These are phyloP conservation scores for Ganoderma multipileum DNA, from an alignment of 1,284 basidiomycete genomes.

Conservation along the genomic window DNA sequence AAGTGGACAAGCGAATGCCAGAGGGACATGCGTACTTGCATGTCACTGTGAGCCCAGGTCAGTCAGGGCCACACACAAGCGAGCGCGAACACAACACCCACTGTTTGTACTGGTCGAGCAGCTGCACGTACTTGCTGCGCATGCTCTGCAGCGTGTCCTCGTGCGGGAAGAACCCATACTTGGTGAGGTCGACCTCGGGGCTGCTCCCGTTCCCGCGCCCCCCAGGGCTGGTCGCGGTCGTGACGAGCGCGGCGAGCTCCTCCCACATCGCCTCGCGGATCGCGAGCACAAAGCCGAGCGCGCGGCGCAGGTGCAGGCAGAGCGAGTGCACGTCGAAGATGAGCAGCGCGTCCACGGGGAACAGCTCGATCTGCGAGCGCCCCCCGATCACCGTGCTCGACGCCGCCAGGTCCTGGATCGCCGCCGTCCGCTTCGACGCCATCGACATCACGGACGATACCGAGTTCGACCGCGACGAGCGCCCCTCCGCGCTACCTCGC, in stretches of 20 bases:
- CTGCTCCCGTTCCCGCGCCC: conserved; percentile 47
- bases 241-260: conserved; percentile 65
- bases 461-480: conserved; percentile 13
- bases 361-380: conserved; percentile 36
- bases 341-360: conserved; percentile 53
- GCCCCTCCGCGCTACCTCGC: background rate
- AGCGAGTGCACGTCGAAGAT: conserved; percentile 63
- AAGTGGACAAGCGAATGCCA: conserved; percentile 69
- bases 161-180: conserved; percentile 58
- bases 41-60: conserved; percentile 55
- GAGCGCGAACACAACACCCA: conserved; percentile 39
- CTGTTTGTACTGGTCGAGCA: conserved; percentile 66
- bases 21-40: conserved; percentile 69
- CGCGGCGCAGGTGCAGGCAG: conserved; percentile 73
- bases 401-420: conserved; percentile 27
- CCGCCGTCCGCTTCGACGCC: conserved; percentile 25
- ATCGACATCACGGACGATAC: conserved; percentile 16
- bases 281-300: conserved; percentile 66
- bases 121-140: conserved; percentile 60
- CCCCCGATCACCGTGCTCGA: conserved; percentile 29
- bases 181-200: conserved; percentile 56
- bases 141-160: conserved; percentile 26
- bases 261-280: conserved; percentile 83
- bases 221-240: background rate
- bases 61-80: background rate